Base-by-base conservation (phyloP, 1,284 basidiomycete species). In the Ceratobasidium sp. region DNA sequence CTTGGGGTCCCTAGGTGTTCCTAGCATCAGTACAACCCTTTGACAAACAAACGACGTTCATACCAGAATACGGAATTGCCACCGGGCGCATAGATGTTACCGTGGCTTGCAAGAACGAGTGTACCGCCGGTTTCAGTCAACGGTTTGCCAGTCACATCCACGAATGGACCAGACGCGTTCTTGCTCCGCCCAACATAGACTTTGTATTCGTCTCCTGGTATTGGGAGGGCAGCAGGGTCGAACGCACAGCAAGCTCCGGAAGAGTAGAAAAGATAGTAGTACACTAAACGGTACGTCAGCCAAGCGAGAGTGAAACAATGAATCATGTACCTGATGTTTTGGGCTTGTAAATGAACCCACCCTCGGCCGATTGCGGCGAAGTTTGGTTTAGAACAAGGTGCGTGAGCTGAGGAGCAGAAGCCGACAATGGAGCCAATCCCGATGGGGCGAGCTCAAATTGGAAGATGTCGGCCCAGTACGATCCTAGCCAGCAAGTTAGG, bases 31-130 rank as follows among this genome's bases (percentile, higher is more conserved):
- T n/a, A 44, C 12, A 30, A 1, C 65, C 8, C 3, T 33, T 52
- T 38, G 12, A 4, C 12, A 66, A 30, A 52, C 23, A 76, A 16
- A 35, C 23, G 20, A 66, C 44, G 14, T 10, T n/a, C 73, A 16
- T 66, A 66, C 73, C 73, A 76, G 23, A 76, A 76, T 38, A 76
- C 62, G 20, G 73, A 76, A 41, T 76, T 76, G 23, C 82, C 83
- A 44, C 84, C 84, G 30, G 84, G 83, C 30, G 84, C 83, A 78
- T 83, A 84, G 60, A 85, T 80, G 69, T 84, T 83, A 55, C 81
- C 85, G 79, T 84, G 85, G 30, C 82, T 83, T 41, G 80, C 83
- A 12, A 85, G 82, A 23, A 85, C 82, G 54, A 84, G 81, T 12
- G 83, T 83, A 30, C 84, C 85, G 44, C 82, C 81, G 4, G 82